These are phyloP conservation scores for Acacia acuminata DNA, from an alignment of 306 rosid genomes.

Conservation along the genomic window DNA sequence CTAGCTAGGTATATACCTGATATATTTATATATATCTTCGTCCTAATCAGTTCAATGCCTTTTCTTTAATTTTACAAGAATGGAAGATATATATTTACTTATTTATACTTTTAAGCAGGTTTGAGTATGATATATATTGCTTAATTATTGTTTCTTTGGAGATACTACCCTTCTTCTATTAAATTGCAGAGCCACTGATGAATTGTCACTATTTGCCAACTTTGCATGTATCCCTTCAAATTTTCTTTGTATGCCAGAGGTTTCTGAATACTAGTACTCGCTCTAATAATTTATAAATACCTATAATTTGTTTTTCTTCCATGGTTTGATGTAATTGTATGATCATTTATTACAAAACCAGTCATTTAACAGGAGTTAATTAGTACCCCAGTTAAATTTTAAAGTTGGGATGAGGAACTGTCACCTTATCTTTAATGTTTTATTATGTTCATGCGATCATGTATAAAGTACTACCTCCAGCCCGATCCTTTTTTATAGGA, in stretches of 20 bases:
- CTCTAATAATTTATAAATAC: background rate
- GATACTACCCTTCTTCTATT: background rate
- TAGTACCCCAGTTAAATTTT: background rate
- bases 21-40: background rate
- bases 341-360: background rate
- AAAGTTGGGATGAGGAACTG: background rate
- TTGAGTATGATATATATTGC: background rate
- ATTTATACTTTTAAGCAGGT: background rate
- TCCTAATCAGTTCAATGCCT: background rate
- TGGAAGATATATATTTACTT: background rate
- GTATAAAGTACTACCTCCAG: no score
- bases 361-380: background rate
- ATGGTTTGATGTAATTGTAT: background rate
- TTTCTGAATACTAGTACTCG: background rate
- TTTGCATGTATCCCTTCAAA: background rate
- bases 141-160: background rate
- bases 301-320: background rate
- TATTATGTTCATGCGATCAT: background rate
- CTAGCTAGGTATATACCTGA: background rate
- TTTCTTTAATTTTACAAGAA: background rate
- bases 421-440: background rate
- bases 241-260: background rate
- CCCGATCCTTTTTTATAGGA: no score
- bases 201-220: background rate
- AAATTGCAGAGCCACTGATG: background rate